Evolutionary conservation across 768 basidiomycete species (phyloP).

Genomic region (Paxillus ammoniavirescens): DNA sequence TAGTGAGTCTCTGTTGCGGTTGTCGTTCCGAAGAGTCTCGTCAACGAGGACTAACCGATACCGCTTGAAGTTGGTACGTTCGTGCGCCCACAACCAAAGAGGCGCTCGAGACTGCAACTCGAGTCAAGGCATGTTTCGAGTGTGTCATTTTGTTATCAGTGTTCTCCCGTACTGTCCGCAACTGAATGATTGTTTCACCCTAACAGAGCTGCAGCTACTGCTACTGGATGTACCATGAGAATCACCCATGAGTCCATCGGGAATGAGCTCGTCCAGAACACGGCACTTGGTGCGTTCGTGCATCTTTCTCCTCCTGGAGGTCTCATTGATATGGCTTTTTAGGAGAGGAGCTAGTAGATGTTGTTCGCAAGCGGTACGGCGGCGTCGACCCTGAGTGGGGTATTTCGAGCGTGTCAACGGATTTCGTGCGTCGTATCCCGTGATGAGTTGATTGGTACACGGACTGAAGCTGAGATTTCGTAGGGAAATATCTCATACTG

Average conservation of each 20-base stretch:
- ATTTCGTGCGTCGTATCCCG: slow-evolving; percentile 57
- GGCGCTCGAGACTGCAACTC: slow-evolving; percentile 51
- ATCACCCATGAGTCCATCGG: slow-evolving; percentile 36
- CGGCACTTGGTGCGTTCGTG: slow-evolving; percentile 48
- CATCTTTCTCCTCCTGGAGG: background rate
- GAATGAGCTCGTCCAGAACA: slow-evolving; percentile 68
- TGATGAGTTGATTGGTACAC: background rate
- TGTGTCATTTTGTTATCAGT: slow-evolving; percentile 30
- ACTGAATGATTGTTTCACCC: background rate
- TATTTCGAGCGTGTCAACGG: slow-evolving; percentile 71
- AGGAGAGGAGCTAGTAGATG: slow-evolving; percentile 66
- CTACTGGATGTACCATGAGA: slow-evolving; percentile 60
- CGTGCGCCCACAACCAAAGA: slow-evolving; percentile 70
- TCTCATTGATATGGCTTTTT: background rate
- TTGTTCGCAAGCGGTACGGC: slow-evolving; percentile 61
- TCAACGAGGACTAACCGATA: background rate
- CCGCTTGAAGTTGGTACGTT: slow-evolving; percentile 57
- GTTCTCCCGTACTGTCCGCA: background rate
- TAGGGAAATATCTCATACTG: slow-evolving; percentile 67
- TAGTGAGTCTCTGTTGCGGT: slow-evolving; percentile 38
- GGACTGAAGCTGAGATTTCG: background rate
- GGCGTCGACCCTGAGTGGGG: slow-evolving; percentile 65
- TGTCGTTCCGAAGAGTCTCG: background rate
- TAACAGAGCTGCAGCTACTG: slow-evolving; percentile 60
- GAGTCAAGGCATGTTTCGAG: slow-evolving; percentile 74